Conservation (phyloP, 441 rosid species). For the Gossypium gossypioides region DNA sequence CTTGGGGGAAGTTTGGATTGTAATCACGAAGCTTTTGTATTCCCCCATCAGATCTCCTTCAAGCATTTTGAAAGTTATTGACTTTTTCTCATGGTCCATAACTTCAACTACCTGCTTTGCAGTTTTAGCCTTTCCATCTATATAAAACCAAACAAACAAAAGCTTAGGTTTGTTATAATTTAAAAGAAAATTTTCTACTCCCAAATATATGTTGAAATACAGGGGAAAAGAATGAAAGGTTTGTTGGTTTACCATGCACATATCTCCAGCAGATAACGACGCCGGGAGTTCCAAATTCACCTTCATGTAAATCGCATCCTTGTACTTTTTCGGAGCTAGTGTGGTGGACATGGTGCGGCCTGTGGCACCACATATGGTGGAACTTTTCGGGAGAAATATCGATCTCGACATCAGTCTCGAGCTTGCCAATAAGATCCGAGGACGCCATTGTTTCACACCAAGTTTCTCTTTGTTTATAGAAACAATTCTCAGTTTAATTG, state of each 20-base stretch:
- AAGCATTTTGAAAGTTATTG: constrained; percentile 12
- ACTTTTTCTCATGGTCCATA: not conserved
- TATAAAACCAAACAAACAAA: not conserved
- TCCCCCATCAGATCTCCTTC: constrained; percentile 17
- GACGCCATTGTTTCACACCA: not conserved
- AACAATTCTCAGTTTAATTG: not conserved
- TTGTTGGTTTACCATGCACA: constrained; percentile 10
- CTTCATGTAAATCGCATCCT: constrained; percentile 20
- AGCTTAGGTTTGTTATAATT: not conserved
- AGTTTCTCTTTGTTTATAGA: not conserved
- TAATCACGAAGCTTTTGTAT: constrained; percentile 17
- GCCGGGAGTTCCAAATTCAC: constrained; percentile 24
- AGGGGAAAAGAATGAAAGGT: not conserved
- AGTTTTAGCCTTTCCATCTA: not conserved
- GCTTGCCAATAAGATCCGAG: constrained; percentile 11
- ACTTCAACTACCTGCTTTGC: not conserved
- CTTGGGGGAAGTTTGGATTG: constrained; percentile 1
- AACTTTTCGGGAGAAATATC: constrained; percentile 9
- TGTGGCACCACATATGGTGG: constrained; percentile 14
- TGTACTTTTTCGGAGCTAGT: constrained; percentile 14
- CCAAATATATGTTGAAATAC: too few relatives aligned
- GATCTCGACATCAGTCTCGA: constrained; percentile 21
- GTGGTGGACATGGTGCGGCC: constrained; percentile 21
- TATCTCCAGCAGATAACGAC: constrained; percentile 20
- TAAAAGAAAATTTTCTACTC: too few relatives aligned